Evolutionary conservation across 2,329 filamentous ascomycete species (phyloP), one percentile per base, ranked within the genome.

Genomic region (Pseudocercospora fuligena): DNA sequence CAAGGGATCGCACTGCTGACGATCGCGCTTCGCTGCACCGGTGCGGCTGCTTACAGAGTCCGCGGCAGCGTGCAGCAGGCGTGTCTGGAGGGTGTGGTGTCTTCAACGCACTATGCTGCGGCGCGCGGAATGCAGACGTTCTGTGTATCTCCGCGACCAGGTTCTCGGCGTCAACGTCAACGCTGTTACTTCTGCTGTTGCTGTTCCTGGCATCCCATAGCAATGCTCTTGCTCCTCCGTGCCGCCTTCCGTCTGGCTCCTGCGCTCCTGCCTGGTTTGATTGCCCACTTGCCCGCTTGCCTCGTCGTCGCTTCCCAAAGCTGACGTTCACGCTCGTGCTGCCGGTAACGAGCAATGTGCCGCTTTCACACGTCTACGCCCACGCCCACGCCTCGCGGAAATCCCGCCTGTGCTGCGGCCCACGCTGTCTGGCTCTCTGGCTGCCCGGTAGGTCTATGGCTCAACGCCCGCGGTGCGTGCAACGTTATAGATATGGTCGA

Each of bases 21-120:
- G 36, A 36, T 27, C 59, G 60, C 54, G 59, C 63, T 65, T 65
- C 46, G 58, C 36, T 53, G 58, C 66, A 40, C 53, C 40, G 61
- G 46, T 23, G 43, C 63, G 63, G 63, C 33, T 59, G 66, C 53
- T 56, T 63, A 60, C 66, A 65, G 51, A 33, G 51, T 33, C 23
- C 27, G 23, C 19, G 51, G 23, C 23, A 31, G 23, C 3, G 51
- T 56, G 51, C 51, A 56, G 51, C 25, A 25, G 51, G 46, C 23
- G 47, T 51, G 47, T 51, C 4, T 51, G 47, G 46, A 21, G 46
- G 47, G 23, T 27, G 47, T 51, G 40, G 40, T 43, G 40, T 43
- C 40, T 43, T 43, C 40, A n/a, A 43, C 16, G 16, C n/a, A 43
- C 46, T 23, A 9, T 23, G 58, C 61, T 46, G 61, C 49, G 36